These are phyloP conservation scores for Tuber umbilicatum DNA, from an alignment of 495 filamentous ascomycete genomes.

Conservation along the genomic window DNA sequence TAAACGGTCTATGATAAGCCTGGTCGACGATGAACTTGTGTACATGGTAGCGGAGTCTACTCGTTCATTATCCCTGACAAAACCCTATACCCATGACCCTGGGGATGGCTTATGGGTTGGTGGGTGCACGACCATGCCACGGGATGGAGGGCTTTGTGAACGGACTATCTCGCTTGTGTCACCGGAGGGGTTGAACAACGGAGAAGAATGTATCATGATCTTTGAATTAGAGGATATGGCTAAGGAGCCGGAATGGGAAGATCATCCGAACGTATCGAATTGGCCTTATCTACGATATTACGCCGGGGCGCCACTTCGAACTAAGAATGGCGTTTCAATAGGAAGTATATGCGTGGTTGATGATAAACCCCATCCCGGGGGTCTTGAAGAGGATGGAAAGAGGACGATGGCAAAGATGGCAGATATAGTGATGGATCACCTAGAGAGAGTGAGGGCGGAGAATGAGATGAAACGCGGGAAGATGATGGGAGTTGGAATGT, in stretches of 20 bases:
- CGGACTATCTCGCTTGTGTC: conserved; percentile 44
- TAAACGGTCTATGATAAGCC: conserved; percentile 53
- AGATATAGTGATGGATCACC: conserved; percentile 33
- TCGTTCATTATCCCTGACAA: conserved; percentile 47
- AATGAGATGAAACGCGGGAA: conserved; percentile 33
- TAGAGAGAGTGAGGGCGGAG: conserved; percentile 32
- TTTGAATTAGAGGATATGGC: conserved; percentile 50
- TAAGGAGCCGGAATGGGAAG: conserved; percentile 48
- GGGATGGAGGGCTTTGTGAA: conserved; percentile 48
- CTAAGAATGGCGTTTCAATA: conserved; percentile 61
- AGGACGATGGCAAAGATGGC: conserved; percentile 45
- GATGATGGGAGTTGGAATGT: conserved; percentile 37
- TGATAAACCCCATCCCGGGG: conserved; percentile 47
- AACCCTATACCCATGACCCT: conserved; percentile 42
- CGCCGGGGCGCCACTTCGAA: conserved; percentile 60
- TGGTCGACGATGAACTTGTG: conserved; percentile 55
- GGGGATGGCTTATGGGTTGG: conserved; percentile 46
- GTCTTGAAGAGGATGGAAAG: conserved; percentile 43
- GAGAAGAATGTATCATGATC: conserved; percentile 42
- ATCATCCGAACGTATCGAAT: conserved; percentile 45
- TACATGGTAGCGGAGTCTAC: conserved; percentile 62
- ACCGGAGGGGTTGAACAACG: conserved; percentile 35
- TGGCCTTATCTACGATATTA: conserved; percentile 54
- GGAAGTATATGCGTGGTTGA: conserved; percentile 66
- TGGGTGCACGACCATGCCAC: conserved; percentile 44